These are phyloP conservation scores for Clathrospora elynae DNA, from an alignment of 2,329 filamentous ascomycete genomes.

Conservation along the genomic window DNA sequence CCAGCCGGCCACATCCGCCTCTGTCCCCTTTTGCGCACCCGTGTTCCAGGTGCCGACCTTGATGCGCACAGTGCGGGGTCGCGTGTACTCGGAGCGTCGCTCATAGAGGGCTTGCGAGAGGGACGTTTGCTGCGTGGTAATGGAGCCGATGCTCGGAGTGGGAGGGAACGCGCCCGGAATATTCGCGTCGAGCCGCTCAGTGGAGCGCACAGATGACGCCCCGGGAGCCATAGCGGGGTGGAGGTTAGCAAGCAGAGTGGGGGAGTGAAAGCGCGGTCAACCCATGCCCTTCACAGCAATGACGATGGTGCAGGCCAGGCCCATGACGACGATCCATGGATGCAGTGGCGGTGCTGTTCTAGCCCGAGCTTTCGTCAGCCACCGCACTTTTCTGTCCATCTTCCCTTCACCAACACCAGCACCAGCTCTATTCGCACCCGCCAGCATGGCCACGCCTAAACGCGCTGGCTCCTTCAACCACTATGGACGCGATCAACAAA, in stretches of 20 bases:
- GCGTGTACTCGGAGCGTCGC: slow-evolving; percentile 78
- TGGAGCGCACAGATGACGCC: slow-evolving; percentile 30
- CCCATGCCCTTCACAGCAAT: slow-evolving; percentile 15
- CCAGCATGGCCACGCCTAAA: slow-evolving; percentile 34
- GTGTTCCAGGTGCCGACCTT: slow-evolving; percentile 98
- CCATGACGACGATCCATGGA: slow-evolving; percentile 6
- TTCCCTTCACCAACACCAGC: too few relatives aligned
- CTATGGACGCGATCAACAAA: slow-evolving; percentile 17
- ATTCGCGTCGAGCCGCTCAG: slow-evolving; percentile 49
- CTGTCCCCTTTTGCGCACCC: slow-evolving; percentile 79
- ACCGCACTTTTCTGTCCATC: too few relatives aligned
- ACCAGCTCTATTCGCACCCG: too few relatives aligned
- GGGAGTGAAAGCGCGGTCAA: slow-evolving; percentile 4
- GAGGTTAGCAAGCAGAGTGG: neutral
- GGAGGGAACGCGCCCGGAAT: slow-evolving; percentile 56
- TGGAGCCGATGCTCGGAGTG: slow-evolving; percentile 27
- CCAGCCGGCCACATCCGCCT: slow-evolving; percentile 87
- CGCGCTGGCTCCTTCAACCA: slow-evolving; percentile 28
- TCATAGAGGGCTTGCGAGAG: slow-evolving; percentile 68
- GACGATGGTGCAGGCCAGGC: slow-evolving; percentile 15
- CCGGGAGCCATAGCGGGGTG: slow-evolving; percentile 37
- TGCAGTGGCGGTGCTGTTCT: slow-evolving; percentile 5
- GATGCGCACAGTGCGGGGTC: slow-evolving; percentile 74
- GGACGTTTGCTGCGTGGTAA: slow-evolving; percentile 51
- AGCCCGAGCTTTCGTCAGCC: too few relatives aligned